These are phyloP conservation scores for Colletotrichum phormii DNA, from an alignment of 2,329 filamentous ascomycete genomes.

Conservation along the genomic window DNA sequence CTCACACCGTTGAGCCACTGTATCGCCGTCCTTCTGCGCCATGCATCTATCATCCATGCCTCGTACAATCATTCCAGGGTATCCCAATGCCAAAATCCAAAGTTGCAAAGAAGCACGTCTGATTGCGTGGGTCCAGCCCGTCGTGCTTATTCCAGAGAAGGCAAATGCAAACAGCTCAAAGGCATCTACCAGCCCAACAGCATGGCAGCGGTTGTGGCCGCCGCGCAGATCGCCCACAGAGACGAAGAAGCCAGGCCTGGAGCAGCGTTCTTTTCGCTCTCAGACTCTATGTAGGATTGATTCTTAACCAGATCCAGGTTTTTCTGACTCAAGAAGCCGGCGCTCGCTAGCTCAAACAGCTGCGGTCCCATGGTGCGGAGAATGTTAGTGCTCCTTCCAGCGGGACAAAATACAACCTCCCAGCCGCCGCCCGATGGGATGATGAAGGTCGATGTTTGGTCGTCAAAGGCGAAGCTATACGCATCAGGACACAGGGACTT, in stretches of 20 bases:
- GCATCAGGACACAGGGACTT: conserved; percentile 86
- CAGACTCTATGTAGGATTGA: conserved; percentile 37
- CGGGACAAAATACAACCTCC: conserved; percentile 82
- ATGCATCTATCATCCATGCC: conserved; percentile 18
- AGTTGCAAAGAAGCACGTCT: conserved; percentile 15
- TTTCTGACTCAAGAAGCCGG: conserved; percentile 51
- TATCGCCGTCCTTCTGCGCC: conserved; percentile 38
- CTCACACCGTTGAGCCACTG: conserved; percentile 12
- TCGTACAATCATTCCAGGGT: conserved; percentile 36
- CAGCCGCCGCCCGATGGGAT: conserved; percentile 78
- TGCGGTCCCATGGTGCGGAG: conserved; percentile 62
- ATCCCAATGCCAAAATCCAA: conserved; percentile 34
- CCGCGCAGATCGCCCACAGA: conserved; percentile 12
- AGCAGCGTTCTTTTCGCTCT: conserved; percentile 34
- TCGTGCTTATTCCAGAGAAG: conserved; percentile 6
- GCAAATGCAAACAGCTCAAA: not conserved
- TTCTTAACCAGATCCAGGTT: conserved; percentile 37
- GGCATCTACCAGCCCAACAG: conserved; percentile 11
- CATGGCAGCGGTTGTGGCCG: not conserved
- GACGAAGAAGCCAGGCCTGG: conserved; percentile 1
- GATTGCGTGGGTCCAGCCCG: conserved; percentile 33
- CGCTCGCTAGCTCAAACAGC: conserved; percentile 58
- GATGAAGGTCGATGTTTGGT: conserved; percentile 70
- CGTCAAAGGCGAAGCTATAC: conserved; percentile 80
- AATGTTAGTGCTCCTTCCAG: conserved; percentile 69